Conservation (phyloP, 345 rosid species). For the Citrus reticulata region DNA sequence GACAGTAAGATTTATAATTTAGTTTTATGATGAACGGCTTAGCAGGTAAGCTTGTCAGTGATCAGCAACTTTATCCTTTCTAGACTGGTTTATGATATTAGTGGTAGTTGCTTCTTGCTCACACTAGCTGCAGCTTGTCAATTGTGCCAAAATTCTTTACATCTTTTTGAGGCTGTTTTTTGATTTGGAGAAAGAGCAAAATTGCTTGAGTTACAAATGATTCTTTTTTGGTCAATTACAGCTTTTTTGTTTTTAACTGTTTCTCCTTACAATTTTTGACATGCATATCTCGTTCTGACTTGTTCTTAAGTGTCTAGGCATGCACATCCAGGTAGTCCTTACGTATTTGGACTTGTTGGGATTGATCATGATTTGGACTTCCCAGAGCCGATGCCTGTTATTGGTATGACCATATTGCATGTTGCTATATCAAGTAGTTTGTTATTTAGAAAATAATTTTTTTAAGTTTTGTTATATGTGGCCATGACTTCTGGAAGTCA, state of each 20-base stretch:
- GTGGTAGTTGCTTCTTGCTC: too few species aligned
- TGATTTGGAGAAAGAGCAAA: background rate
- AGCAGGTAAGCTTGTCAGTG: too few species aligned
- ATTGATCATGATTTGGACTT: slow-evolving; percentile 96
- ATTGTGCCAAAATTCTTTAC: background rate
- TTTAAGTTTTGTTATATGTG: background rate
- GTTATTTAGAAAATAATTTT: background rate
- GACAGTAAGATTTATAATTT: too few species aligned
- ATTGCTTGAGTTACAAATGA: background rate
- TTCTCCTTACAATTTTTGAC: background rate
- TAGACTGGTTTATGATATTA: too few species aligned
- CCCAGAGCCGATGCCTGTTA: slow-evolving; percentile 97
- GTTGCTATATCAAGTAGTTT: background rate
- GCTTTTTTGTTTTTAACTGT: background rate
- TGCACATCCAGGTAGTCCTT: slow-evolving; percentile 99
- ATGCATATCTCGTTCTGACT: slow-evolving; percentile 32
- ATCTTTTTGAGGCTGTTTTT: background rate
- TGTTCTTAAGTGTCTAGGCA: slow-evolving; percentile 61
- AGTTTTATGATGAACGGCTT: too few species aligned
- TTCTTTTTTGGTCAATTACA: background rate
- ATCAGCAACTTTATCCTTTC: background rate
- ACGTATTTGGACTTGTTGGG: slow-evolving; percentile 95
- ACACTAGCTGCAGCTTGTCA: too few species aligned
- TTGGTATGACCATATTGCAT: slow-evolving; percentile 49
- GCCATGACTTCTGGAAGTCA: background rate